Evolutionary conservation across 768 basidiomycete genomes (phyloP).

Genomic region (Russula brevipes): DNA sequence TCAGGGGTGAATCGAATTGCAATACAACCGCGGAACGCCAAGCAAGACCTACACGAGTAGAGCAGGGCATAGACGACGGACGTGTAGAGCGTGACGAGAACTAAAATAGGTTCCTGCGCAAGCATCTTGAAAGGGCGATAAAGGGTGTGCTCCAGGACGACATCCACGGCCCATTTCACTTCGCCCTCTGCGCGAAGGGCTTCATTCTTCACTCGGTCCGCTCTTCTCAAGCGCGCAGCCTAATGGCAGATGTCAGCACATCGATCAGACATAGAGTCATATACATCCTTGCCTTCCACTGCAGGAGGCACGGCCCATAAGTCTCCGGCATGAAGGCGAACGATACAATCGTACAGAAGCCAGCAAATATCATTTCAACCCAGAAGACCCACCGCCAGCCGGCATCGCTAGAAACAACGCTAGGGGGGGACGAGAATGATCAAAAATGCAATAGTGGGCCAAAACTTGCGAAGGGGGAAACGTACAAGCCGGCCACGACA

Average conservation of each 20-base stretch:
- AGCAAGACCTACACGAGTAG: conserved; percentile 50
- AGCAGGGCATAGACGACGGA: conserved; percentile 56
- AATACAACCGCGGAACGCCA: neutral
- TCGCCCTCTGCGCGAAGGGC: conserved; percentile 55
- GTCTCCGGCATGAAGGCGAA: conserved; percentile 11
- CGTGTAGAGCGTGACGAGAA: conserved; percentile 56
- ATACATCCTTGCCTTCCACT: neutral
- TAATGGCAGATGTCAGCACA: conserved; percentile 7
- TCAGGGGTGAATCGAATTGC: neutral
- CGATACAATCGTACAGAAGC: neutral
- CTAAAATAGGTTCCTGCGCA: conserved; percentile 53
- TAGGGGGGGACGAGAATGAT: neutral
- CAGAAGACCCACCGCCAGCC: conserved; percentile 19
- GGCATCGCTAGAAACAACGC: conserved; percentile 3
- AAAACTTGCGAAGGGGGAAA: neutral
- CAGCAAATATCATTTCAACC: conserved; percentile 12
- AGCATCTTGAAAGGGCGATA: conserved; percentile 60
- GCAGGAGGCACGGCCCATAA: conserved; percentile 1
- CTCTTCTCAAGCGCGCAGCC: conserved; percentile 46
- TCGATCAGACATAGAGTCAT: neutral
- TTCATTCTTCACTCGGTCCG: conserved; percentile 41
- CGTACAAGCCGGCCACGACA: conserved; percentile 23
- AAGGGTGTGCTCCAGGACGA: conserved; percentile 49
- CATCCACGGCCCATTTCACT: conserved; percentile 47
- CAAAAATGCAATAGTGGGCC: neutral